Evolutionary conservation across 2,329 filamentous ascomycete species (phyloP).

Genomic region (Fusarium sp.): DNA sequence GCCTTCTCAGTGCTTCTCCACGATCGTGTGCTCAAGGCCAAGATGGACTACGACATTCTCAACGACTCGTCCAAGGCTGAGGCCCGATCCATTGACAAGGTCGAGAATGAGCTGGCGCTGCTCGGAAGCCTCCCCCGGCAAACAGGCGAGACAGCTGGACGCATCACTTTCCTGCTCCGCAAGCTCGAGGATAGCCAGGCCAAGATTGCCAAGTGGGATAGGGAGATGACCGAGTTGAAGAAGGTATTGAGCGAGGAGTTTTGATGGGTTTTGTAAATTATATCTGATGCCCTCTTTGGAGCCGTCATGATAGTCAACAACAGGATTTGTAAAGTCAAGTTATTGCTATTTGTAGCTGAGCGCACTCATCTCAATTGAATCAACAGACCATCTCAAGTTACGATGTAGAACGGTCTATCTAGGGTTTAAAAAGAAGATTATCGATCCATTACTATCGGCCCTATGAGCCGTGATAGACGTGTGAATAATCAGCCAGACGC

Average conservation of each 20-base stretch:
- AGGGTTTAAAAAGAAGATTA: not conserved
- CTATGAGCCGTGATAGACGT: not conserved
- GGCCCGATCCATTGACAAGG: conserved; percentile 79
- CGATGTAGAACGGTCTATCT: too few relatives aligned
- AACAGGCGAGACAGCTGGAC: conserved; percentile 73
- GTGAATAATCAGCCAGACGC: not conserved
- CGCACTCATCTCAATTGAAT: conserved; percentile 1
- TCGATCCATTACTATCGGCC: not conserved
- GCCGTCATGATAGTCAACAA: not conserved
- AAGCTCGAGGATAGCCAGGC: conserved; percentile 81
- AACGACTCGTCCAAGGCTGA: conserved; percentile 78
- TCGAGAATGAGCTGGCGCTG: conserved; percentile 79
- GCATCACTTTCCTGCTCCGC: conserved; percentile 77
- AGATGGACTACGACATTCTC: conserved; percentile 79
- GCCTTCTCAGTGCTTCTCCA: conserved; percentile 80
- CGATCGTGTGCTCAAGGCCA: conserved; percentile 79
- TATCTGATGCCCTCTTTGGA: not conserved
- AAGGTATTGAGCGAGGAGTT: conserved; percentile 63
- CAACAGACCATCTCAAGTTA: not conserved
- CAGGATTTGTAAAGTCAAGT: not conserved
- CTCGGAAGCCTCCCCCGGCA: conserved; percentile 78
- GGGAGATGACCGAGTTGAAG: conserved; percentile 77
- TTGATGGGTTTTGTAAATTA: conserved; percentile 51
- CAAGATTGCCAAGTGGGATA: conserved; percentile 80
- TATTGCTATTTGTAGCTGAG: not conserved